phyloP scores from a whole-genome alignment of 2,329 filamentous ascomycete species.

The Boeremia exigua region DNA sequence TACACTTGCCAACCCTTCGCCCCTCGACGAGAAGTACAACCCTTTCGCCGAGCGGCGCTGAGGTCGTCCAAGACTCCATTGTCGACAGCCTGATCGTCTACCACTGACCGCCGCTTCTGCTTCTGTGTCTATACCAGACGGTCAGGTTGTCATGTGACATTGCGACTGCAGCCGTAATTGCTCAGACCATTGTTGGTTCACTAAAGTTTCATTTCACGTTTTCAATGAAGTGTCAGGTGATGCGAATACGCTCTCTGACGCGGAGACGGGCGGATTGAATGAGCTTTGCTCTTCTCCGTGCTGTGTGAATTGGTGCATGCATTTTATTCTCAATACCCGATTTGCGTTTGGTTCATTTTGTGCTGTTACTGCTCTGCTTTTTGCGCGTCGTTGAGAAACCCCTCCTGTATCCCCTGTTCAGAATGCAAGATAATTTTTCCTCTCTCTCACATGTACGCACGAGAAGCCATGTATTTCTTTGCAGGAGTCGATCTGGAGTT shows the following conservation, averaged over 20 bases:
- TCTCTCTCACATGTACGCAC: conserved; percentile 10
- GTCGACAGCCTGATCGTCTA: conserved; percentile 44
- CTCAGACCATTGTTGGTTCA: conserved; percentile 48
- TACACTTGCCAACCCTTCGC: conserved; percentile 52
- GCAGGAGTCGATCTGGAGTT: conserved; percentile 17
- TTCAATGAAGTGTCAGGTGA: conserved; percentile 16
- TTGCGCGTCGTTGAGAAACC: conserved; percentile 28
- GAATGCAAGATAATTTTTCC: conserved; percentile 17
- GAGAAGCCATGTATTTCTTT: conserved; percentile 1
- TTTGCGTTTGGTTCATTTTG: conserved; percentile 43
- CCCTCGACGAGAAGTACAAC: conserved; percentile 44
- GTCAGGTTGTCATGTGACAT: conserved; percentile 32
- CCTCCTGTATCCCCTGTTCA: conserved; percentile 17
- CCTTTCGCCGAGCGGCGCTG: conserved; percentile 40
- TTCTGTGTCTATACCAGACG: conserved; percentile 50
- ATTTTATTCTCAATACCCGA: conserved; percentile 28
- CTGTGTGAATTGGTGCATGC: conserved; percentile 46
- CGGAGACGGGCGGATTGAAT: conserved; percentile 47
- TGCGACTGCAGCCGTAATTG: conserved; percentile 50
- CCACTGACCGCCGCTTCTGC: conserved; percentile 54
- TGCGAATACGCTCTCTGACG: conserved; percentile 41
- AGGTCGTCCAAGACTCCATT: conserved; percentile 19
- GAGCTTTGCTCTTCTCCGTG: conserved; percentile 45
- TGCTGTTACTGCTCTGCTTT: conserved; percentile 47
- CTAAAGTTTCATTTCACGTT: conserved; percentile 42